Evolutionary conservation across 2,329 filamentous ascomycete species (phyloP).

Genomic region (Colletotrichum liaoningense): DNA sequence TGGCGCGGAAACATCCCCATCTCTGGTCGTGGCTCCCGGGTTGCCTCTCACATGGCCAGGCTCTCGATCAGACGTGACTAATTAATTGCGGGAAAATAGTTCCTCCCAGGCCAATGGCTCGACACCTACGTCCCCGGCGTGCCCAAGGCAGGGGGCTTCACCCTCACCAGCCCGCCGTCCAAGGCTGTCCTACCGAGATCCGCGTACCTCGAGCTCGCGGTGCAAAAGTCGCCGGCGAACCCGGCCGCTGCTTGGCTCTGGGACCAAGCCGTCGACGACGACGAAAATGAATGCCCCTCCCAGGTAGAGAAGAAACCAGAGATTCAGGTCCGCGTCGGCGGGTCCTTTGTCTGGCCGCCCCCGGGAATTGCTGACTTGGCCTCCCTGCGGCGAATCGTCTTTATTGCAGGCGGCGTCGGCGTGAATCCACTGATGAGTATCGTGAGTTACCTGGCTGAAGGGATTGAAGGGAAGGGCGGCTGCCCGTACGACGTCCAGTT

Average conservation of each 20-base stretch:
- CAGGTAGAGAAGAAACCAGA: slow-evolving; percentile 69
- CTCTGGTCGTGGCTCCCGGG: no score
- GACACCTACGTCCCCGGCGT: slow-evolving; percentile 81
- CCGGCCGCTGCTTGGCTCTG: slow-evolving; percentile 83
- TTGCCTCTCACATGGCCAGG: no score
- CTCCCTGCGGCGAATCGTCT: slow-evolving; percentile 70
- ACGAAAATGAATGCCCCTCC: slow-evolving; percentile 50
- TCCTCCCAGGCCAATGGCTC: slow-evolving; percentile 88
- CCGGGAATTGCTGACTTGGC: slow-evolving; percentile 50
- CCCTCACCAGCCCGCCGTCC: slow-evolving; percentile 81
- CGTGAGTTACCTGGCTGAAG: slow-evolving; percentile 67
- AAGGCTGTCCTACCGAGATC: slow-evolving; percentile 49
- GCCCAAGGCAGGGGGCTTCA: slow-evolving; percentile 84
- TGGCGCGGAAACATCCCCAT: not conserved
- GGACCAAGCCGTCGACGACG: slow-evolving; percentile 47
- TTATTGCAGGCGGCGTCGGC: slow-evolving; percentile 85
- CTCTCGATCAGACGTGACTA: not conserved
- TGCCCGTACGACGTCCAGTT: slow-evolving; percentile 60
- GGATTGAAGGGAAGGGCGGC: slow-evolving; percentile 27
- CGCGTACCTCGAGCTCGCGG: slow-evolving; percentile 79
- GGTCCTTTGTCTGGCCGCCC: slow-evolving; percentile 81
- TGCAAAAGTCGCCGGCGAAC: slow-evolving; percentile 78
- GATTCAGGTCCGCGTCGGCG: slow-evolving; percentile 79
- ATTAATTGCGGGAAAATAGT: slow-evolving; percentile 57
- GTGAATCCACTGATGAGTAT: slow-evolving; percentile 87